A percentile compares a stretch with the other conserved stretches of the same genome.
phyloP scores from a whole-genome alignment of 2,329 filamentous ascomycete species.

The Claviceps purpurea region DNA sequence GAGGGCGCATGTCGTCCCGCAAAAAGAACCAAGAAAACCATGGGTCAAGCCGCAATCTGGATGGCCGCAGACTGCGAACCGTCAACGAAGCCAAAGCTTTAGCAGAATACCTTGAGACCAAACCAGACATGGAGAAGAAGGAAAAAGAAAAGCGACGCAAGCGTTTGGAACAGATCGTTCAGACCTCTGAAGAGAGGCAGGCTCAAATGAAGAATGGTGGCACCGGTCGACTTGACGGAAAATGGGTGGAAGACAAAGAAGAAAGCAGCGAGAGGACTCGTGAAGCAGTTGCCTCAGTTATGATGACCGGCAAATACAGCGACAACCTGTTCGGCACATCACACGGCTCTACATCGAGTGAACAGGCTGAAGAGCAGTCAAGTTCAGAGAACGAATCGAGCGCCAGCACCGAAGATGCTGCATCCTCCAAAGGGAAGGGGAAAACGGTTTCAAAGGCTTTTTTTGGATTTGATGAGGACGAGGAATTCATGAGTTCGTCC shows the following conservation, averaged over 20 bases:
- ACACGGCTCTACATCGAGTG: conserved; percentile 30
- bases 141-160: conserved; percentile 77
- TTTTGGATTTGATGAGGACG: conserved; percentile 68
- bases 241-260: conserved; percentile 93
- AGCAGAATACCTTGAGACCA: conserved; percentile 87
- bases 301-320: conserved; percentile 49
- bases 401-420: conserved; percentile 28
- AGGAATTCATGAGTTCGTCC: conserved; percentile 58
- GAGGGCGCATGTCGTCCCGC: conserved; percentile 93
- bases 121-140: conserved; percentile 92
- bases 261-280: conserved; percentile 74
- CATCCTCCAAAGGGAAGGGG: conserved; percentile 21
- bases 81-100: conserved; percentile 91
- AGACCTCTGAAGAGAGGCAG: conserved; percentile 68
- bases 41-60: conserved; percentile 83
- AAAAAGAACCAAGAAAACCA: conserved; percentile 80
- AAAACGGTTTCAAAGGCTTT: conserved; percentile 37
- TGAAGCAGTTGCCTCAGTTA: conserved; percentile 57
- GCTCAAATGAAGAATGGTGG: conserved; percentile 68
- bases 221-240: conserved; percentile 63
- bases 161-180: conserved; percentile 80
- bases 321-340: conserved; percentile 45
- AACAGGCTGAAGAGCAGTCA: conserved; percentile 14
- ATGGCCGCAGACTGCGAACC: conserved; percentile 78
- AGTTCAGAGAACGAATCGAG: conserved; percentile 25